Evolutionary conservation across 306 rosid species (phyloP), one percentile per base, ranked within the genome.

Genomic region (Pyrus communis): DNA sequence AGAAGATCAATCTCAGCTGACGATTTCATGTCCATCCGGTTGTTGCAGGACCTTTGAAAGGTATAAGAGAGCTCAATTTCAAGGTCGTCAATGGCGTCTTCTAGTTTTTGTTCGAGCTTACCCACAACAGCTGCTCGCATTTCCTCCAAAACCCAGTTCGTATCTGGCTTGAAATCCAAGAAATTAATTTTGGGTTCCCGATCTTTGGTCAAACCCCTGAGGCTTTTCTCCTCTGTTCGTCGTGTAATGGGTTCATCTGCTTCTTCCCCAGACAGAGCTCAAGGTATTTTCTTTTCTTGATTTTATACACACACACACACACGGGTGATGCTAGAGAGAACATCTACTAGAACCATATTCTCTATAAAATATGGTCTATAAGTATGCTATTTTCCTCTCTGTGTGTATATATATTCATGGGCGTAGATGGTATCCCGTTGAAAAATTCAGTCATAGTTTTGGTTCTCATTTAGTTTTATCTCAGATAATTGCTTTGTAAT

Each of bases 221-320:
- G 67, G 78, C 28, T 81, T 79, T 82, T 74, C 57, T 79, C 81
- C 72, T 82, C 94, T 9, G 74, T 83, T 70, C 79, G 84, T 6
- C 79, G 82, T 6, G 83, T 85, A 49, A 94, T 94, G 98, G 98
- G 97, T 17, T 88, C 93, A 21, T 90, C 94, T 17, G 80, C 96
- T 71, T 93, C 97, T 74, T 93, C 97, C 59, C 85, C 87, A 63
- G 93, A 89, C 69, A 66, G 73, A 66, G 45, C 79, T 71, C 83
- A 89, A 81, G 94, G 97, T 88, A 61, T 23, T 43, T 69, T 88
- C 46, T 28, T 13, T 70, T 71, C 15, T 21, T 57, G 21, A 11
- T n/a, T 8, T 67, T 9, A 22, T 46, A 38, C 2, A 9, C 2
- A 42, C 2, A 33, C 9, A 35, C 9, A 35, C 9, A 38, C 42